These are phyloP conservation scores for Caryopteris hybrid DNA, from an alignment of 305 asterid species.

Conservation along the genomic window DNA sequence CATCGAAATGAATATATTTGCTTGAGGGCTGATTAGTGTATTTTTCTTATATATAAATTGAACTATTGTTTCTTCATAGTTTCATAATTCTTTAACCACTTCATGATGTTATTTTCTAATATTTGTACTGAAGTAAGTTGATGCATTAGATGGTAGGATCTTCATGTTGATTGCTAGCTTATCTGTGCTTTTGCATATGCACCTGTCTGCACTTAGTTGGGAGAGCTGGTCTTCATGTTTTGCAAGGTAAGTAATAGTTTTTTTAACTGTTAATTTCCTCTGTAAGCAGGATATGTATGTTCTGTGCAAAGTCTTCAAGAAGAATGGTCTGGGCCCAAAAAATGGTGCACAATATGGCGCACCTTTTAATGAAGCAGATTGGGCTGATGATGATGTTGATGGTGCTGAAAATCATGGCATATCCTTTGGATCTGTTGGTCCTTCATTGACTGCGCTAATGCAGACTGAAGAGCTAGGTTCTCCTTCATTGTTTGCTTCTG, in stretches of 20 bases:
- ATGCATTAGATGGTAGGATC: not conserved
- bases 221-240: not conserved
- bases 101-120: not conserved
- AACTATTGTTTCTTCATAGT: not conserved
- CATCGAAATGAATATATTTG: not conserved
- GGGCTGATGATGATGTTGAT: slow-evolving; percentile 53
- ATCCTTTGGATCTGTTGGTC: slow-evolving; percentile 13
- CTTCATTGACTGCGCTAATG: not conserved
- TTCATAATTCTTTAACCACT: no score
- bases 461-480: slow-evolving; percentile 11
- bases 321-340: slow-evolving; percentile 80
- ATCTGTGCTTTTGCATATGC: not conserved
- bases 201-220: not conserved
- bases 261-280: slow-evolving; percentile 9
- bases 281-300: slow-evolving; percentile 59
- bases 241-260: not conserved
- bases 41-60: not conserved
- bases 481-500: slow-evolving; percentile 13
- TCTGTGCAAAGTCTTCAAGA: slow-evolving; percentile 72
- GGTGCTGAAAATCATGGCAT: slow-evolving; percentile 17
- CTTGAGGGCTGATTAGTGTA: not conserved
- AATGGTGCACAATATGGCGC: slow-evolving; percentile 96
- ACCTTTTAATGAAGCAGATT: slow-evolving; percentile 78
- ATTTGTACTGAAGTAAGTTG: not conserved
- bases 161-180: not conserved